Evolutionary conservation across 768 basidiomycete genomes (phyloP), one percentile per base, ranked within the genome.

Genomic region (Sporobolomyces roseus): DNA sequence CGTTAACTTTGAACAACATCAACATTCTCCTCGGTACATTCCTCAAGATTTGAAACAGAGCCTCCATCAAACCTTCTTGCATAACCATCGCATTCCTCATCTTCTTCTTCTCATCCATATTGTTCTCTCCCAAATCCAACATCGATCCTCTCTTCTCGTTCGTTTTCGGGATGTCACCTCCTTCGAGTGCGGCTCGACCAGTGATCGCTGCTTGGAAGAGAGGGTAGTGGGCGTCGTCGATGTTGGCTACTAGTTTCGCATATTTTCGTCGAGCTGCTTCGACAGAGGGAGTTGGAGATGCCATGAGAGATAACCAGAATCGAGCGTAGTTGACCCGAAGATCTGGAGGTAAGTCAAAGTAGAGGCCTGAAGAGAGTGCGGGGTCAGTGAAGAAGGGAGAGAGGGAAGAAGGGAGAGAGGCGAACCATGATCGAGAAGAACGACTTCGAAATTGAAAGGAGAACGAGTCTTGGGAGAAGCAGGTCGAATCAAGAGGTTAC

Each of bases 151-250:
- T 55, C 23, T 74, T 5, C 78, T 82, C 58, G 2, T 29, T 21
- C 46, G 41, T 25, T 43, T 45, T 6, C 21, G 41, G 19, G 83
- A 81, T 21, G 52, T 45, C 9, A 65, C 55, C 81, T 36, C 86
- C 87, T 76, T 86, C 84, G 62, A 94, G 78, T 2, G 85, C 86
- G 23, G 89, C 86, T 48, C 92, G 84, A 7, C 86, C 86, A 14
- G 93, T 97, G 51, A 98, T 87, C 19, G 93, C 93, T 27, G 91
- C 90, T 78, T 97, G 92, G 69, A 98, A 93, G 16, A 96, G 84
- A 13, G 92, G 90, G 77, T 96, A 98, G 89, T 93, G 75, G 0
- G 61, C 33, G 14, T 72, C 73, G 49, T 70, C 69, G 48, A 98
- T 88, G 76, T 94, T 94, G 7, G 91, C 96, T 16, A 97, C 91